Conservation (phyloP, 305 asterid genomes). For the Fraxinus platypoda region DNA sequence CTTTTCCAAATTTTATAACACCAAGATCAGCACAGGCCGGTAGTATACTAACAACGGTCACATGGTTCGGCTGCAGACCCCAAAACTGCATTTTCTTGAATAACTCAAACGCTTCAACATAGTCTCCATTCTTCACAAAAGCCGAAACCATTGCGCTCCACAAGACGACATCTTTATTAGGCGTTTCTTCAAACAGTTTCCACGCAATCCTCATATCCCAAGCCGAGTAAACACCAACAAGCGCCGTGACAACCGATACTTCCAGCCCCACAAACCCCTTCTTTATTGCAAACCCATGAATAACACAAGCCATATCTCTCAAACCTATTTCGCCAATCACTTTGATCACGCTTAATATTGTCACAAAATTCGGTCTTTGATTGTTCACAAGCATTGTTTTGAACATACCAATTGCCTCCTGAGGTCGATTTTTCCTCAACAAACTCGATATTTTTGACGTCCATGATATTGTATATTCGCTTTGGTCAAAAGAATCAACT, state of each 20-base stretch:
- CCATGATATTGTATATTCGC: constrained; percentile 48
- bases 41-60: constrained; percentile 52
- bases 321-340: constrained; percentile 45
- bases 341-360: constrained; percentile 48
- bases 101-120: constrained; percentile 46
- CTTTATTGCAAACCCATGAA: constrained; percentile 62
- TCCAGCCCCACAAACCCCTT: constrained; percentile 50
- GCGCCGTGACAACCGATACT: constrained; percentile 55
- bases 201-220: constrained; percentile 50
- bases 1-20: constrained; percentile 52
- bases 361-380: constrained; percentile 57
- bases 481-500: constrained; percentile 33
- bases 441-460: constrained; percentile 52
- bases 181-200: constrained; percentile 42
- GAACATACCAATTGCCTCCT: constrained; percentile 61
- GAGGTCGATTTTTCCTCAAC: constrained; percentile 49
- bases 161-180: constrained; percentile 53
- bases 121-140: constrained; percentile 46
- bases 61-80: constrained; percentile 55
- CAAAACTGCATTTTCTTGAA: constrained; percentile 47
- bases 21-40: constrained; percentile 67
- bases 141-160: constrained; percentile 74
- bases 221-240: constrained; percentile 59
- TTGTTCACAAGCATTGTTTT: constrained; percentile 50
- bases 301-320: constrained; percentile 29